These are phyloP conservation scores for Inonotus hispidus DNA, from an alignment of 1,284 basidiomycete genomes.

Conservation along the genomic window DNA sequence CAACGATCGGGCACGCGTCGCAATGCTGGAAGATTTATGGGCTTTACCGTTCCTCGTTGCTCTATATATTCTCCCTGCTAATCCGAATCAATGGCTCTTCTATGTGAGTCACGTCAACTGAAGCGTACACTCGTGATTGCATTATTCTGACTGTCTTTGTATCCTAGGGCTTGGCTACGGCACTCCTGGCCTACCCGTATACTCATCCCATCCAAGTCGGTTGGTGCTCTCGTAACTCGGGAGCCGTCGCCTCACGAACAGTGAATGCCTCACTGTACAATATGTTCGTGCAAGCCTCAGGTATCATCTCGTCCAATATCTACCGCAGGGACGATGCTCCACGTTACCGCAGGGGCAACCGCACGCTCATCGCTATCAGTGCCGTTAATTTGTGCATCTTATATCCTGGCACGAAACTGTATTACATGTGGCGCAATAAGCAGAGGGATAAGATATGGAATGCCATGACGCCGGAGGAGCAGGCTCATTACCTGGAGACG, in stretches of 20 bases:
- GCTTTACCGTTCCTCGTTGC: conserved; percentile 47
- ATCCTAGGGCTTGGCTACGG: conserved; percentile 27
- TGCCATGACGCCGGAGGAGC: conserved; percentile 44
- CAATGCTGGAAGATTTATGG: conserved; percentile 49
- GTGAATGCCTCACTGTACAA: conserved; percentile 53
- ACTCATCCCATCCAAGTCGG: conserved; percentile 40
- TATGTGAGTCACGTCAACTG: no score
- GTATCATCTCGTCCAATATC: conserved; percentile 41
- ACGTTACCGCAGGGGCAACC: conserved; percentile 46
- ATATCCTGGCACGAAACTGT: conserved; percentile 46
- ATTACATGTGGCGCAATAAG: conserved; percentile 47
- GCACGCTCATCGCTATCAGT: conserved; percentile 39
- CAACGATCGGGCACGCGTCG: conserved; percentile 40
- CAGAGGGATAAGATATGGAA: conserved; percentile 46
- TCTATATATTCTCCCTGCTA: conserved; percentile 38
- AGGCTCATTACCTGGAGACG: conserved; percentile 35
- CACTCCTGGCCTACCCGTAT: conserved; percentile 31
- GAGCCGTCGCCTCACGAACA: conserved; percentile 48
- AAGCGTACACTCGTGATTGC: not conserved
- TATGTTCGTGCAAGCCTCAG: conserved; percentile 48
- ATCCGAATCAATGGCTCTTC: conserved; percentile 45
- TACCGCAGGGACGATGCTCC: conserved; percentile 50
- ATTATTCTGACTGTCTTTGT: not conserved
- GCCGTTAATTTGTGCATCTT: conserved; percentile 42
- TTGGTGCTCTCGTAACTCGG: conserved; percentile 52